These are phyloP conservation scores for Aspergillus niger DNA, from an alignment of 2,329 filamentous ascomycete species.

Conservation along the genomic window DNA sequence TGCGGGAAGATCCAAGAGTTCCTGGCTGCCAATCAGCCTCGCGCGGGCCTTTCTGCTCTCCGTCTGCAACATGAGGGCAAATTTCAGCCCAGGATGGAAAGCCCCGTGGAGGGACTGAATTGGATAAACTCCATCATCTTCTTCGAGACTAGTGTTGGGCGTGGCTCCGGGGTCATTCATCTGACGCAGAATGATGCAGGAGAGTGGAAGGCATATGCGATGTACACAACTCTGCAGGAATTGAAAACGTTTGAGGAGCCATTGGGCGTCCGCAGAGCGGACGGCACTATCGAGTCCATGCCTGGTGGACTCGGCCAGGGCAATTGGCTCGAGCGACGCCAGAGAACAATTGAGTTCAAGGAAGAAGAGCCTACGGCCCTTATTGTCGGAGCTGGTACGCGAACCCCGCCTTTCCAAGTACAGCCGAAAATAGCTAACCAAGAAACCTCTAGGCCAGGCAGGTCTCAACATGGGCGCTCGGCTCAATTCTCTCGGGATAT, in stretches of 20 bases:
- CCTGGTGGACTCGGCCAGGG: slow-evolving; percentile 34
- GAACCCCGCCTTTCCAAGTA: background rate
- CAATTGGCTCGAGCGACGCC: slow-evolving; percentile 42
- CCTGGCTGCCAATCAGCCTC: slow-evolving; percentile 30
- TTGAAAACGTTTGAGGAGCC: slow-evolving; percentile 39
- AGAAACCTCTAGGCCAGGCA: slow-evolving; percentile 39
- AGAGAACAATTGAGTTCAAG: slow-evolving; percentile 35
- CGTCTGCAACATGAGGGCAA: slow-evolving; percentile 36
- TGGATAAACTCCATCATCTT: slow-evolving; percentile 45
- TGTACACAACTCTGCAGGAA: slow-evolving; percentile 43
- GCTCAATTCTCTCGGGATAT: slow-evolving; percentile 43
- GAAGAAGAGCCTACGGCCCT: slow-evolving; percentile 43
- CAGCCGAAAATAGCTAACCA: background rate
- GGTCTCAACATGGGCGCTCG: slow-evolving; percentile 47
- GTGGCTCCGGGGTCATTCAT: slow-evolving; percentile 40
- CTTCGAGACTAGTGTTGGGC: slow-evolving; percentile 41
- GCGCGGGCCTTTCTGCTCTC: slow-evolving; percentile 32
- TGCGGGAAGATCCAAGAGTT: slow-evolving; percentile 35
- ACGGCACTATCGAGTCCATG: slow-evolving; percentile 39
- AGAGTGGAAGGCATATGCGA: slow-evolving; percentile 41
- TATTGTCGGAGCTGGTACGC: slow-evolving; percentile 44
- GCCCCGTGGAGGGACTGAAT: slow-evolving; percentile 31
- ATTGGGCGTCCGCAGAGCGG: slow-evolving; percentile 32
- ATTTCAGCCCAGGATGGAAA: slow-evolving; percentile 32
- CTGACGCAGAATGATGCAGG: slow-evolving; percentile 33